Conservation (phyloP, 139 green algal species). For the Ulvella scutata region DNA sequence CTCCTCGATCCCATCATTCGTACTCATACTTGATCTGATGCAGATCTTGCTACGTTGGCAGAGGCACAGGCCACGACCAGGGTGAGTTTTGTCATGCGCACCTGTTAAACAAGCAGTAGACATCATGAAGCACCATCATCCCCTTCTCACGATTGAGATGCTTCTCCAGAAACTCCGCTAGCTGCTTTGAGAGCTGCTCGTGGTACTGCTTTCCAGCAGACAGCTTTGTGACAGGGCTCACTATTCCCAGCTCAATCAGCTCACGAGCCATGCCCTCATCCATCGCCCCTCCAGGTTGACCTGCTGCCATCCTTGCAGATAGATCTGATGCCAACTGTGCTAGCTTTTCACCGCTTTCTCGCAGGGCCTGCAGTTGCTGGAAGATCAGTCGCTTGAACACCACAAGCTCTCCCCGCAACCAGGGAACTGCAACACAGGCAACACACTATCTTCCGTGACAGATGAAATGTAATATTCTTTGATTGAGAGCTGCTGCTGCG, state of each 20-base stretch:
- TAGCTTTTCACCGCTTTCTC: background rate
- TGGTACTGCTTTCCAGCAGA: constrained; percentile 2
- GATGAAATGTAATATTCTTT: too few species aligned
- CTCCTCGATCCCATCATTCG: too few species aligned
- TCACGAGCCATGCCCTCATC: background rate
- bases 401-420: too few species aligned
- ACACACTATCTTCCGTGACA: too few species aligned
- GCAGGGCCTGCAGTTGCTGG: too few species aligned
- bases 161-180: background rate
- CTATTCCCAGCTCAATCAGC: background rate
- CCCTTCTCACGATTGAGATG: background rate
- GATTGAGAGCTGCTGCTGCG: too few species aligned
- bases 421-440: too few species aligned
- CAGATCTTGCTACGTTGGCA: too few species aligned
- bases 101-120: background rate
- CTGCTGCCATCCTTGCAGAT: background rate
- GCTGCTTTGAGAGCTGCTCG: background rate
- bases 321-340: background rate
- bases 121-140: background rate
- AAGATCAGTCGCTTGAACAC: too few species aligned
- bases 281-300: background rate
- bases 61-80: background rate
- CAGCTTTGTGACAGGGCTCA: background rate
- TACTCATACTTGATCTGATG: too few species aligned
- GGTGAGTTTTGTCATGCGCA: too few species aligned